phyloP scores from a whole-genome alignment of 2,329 filamentous ascomycete genomes.

The Fusarium heterosporum region DNA sequence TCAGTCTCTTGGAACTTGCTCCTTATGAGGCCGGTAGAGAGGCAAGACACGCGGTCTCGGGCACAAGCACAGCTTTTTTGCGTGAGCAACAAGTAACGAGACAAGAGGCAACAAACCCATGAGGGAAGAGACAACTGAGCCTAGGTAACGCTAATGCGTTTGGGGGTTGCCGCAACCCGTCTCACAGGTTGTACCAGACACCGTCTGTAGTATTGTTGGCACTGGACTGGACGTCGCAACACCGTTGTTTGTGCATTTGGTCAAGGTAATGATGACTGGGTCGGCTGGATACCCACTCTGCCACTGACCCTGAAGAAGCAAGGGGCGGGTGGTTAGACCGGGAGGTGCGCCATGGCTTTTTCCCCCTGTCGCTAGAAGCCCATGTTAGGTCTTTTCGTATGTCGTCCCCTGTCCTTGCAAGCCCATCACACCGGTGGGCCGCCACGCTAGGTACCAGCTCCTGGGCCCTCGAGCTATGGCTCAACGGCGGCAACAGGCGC shows the following conservation, averaged over 20 bases:
- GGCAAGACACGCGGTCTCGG: slow-evolving; percentile 46
- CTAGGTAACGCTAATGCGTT: slow-evolving; percentile 39
- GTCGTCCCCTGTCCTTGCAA: slow-evolving; percentile 16
- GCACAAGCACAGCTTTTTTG: slow-evolving; percentile 43
- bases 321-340: slow-evolving; percentile 11
- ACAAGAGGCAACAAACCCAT: slow-evolving; percentile 45
- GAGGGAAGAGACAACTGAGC: slow-evolving; percentile 48
- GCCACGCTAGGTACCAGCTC: slow-evolving; percentile 10
- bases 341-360: slow-evolving; percentile 25
- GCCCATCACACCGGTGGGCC: slow-evolving; percentile 22
- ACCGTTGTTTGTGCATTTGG: slow-evolving; percentile 11
- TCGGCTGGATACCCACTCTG: neutral
- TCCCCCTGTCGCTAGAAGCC: slow-evolving; percentile 15
- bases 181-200: slow-evolving; percentile 42
- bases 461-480: slow-evolving; percentile 6
- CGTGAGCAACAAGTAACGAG: slow-evolving; percentile 37
- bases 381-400: slow-evolving; percentile 16
- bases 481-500: slow-evolving; percentile 38
- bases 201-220: slow-evolving; percentile 42
- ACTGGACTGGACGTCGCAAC: slow-evolving; percentile 28
- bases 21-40: slow-evolving; percentile 48
- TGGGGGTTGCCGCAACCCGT: slow-evolving; percentile 22
- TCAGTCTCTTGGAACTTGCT: slow-evolving; percentile 43
- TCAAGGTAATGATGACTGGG: slow-evolving; percentile 24
- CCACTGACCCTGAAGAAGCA: slow-evolving; percentile 14